A percentile compares a stretch with the other conserved stretches of the same genome.
phyloP scores from a whole-genome alignment of 345 rosid species.

The Salix suchowensis region DNA sequence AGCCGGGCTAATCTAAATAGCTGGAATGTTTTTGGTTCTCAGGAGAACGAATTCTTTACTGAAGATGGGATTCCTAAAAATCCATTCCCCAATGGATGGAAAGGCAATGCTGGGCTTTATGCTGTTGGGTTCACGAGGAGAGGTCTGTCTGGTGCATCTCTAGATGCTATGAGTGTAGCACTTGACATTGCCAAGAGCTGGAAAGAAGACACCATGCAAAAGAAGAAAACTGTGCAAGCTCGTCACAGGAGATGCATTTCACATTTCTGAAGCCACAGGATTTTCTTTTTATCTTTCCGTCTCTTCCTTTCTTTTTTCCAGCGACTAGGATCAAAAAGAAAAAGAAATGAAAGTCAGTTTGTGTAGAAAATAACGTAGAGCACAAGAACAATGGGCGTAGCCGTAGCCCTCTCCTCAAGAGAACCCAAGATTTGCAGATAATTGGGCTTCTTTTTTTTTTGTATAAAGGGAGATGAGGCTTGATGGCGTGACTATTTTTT shows the following conservation, averaged over 20 bases:
- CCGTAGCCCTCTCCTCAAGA: slow-evolving; percentile 53
- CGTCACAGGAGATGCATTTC: slow-evolving; percentile 28
- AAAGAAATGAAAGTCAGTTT: background rate
- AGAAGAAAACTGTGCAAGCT: slow-evolving; percentile 13
- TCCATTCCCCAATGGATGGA: slow-evolving; percentile 79
- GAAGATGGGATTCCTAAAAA: slow-evolving; percentile 64
- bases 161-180: slow-evolving; percentile 18
- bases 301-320: slow-evolving; percentile 4
- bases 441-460: slow-evolving; percentile 9
- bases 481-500: background rate
- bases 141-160: slow-evolving; percentile 82
- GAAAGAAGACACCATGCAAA: slow-evolving; percentile 31
- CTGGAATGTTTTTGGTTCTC: slow-evolving; percentile 12
- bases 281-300: background rate
- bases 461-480: slow-evolving; percentile 58
- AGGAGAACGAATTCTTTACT: slow-evolving; percentile 79
- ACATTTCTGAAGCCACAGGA: background rate
- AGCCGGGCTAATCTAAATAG: slow-evolving; percentile 17
- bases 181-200: slow-evolving; percentile 21
- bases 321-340: slow-evolving; percentile 2
- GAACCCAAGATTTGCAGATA: slow-evolving; percentile 13
- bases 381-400: slow-evolving; percentile 9
- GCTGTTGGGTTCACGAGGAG: slow-evolving; percentile 91
- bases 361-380: slow-evolving; percentile 17
- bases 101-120: slow-evolving; percentile 70